A percentile compares a stretch with the other conserved stretches of the same genome.
These are phyloP conservation scores for Phytophthora quininea DNA, from an alignment of 352 stramenopile genomes.

Conservation along the genomic window DNA sequence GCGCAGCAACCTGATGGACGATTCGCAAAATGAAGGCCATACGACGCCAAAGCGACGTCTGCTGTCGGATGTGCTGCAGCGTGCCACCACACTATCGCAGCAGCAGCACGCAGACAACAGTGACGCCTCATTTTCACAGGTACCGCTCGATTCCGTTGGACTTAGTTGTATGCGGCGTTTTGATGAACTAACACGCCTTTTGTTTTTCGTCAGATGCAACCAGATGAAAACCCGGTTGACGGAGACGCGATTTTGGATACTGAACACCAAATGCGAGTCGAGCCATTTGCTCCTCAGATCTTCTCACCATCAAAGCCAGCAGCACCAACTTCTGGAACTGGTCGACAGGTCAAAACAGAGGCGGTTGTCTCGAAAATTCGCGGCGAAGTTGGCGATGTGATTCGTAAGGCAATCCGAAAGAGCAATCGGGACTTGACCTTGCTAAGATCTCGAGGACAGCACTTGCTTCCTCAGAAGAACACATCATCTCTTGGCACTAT, in stretches of 20 bases:
- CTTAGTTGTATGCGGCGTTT: no score
- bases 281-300: conserved; percentile 57
- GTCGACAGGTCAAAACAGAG: conserved; percentile 31
- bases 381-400: conserved; percentile 55
- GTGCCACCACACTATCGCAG: conserved; percentile 68
- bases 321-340: not conserved
- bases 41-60: conserved; percentile 30
- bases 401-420: conserved; percentile 59
- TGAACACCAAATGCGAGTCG: conserved; percentile 58
- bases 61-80: conserved; percentile 63
- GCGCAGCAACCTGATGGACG: conserved; percentile 6
- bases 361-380: conserved; percentile 52
- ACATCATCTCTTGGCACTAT: conserved; percentile 22
- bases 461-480: conserved; percentile 47
- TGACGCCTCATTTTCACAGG: conserved; percentile 20
- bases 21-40: conserved; percentile 3
- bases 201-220: conserved; percentile 6
- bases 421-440: conserved; percentile 67
- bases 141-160: conserved; percentile 2
- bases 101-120: conserved; percentile 20
- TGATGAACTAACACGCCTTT: not conserved
- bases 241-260: conserved; percentile 66
- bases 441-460: conserved; percentile 57
- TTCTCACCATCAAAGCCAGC: conserved; percentile 59
- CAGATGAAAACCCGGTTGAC: conserved; percentile 17